phyloP scores from a whole-genome alignment of 768 basidiomycete species.

The Lentinula boryana region DNA sequence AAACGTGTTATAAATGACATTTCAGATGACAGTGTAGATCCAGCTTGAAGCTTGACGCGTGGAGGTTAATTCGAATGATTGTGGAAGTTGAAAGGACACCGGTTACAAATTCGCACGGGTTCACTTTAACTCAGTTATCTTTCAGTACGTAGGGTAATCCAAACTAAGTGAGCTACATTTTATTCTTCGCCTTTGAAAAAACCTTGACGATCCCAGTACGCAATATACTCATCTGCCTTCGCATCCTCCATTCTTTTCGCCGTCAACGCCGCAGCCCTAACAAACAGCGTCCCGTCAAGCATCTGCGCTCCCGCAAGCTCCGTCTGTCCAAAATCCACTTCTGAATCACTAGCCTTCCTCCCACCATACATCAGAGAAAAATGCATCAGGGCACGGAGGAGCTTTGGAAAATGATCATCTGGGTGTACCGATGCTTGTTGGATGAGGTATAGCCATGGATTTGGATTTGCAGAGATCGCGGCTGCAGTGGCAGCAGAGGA shows the following conservation, averaged over 20 bases:
- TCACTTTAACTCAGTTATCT: no score
- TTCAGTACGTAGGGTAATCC: no score
- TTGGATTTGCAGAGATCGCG: constrained; percentile 24
- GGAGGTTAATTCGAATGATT: background rate
- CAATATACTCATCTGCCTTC: background rate
- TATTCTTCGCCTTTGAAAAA: background rate
- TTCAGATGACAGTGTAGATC: background rate
- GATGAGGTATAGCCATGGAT: constrained; percentile 56
- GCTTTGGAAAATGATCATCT: constrained; percentile 49
- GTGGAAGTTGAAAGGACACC: background rate
- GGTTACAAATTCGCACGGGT: no score
- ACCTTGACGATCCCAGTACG: constrained; percentile 1
- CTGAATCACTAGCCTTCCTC: constrained; percentile 17
- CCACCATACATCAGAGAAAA: constrained; percentile 38
- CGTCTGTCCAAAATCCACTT: constrained; percentile 23
- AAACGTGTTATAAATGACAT: constrained; percentile 24
- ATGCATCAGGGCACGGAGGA: constrained; percentile 44
- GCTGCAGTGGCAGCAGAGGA: constrained; percentile 9
- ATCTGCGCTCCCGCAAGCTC: constrained; percentile 44
- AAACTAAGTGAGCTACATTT: background rate
- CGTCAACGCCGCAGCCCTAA: constrained; percentile 50
- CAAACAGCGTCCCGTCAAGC: constrained; percentile 62
- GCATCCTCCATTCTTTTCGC: background rate
- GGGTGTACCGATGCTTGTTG: constrained; percentile 49
- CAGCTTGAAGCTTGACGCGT: background rate